These are phyloP conservation scores for Coprinopsis marcescibilis DNA, from an alignment of 768 basidiomycete genomes.

Conservation along the genomic window DNA sequence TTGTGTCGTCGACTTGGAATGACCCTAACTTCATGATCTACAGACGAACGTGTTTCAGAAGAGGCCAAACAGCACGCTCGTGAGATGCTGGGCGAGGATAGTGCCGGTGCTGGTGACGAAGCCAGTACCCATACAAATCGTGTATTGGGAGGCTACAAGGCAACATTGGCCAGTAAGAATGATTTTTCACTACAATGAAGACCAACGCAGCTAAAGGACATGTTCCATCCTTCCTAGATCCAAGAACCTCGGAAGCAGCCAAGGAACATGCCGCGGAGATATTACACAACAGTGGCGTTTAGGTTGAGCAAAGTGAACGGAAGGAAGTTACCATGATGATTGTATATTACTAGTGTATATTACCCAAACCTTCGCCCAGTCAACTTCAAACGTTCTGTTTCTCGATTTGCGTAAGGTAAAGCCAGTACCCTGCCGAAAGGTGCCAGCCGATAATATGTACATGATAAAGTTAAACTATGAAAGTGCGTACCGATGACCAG, in stretches of 20 bases:
- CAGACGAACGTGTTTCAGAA: constrained; percentile 37
- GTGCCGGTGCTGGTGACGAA: neutral
- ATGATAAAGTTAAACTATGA: too few relatives aligned
- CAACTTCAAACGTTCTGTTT: too few relatives aligned
- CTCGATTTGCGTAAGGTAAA: too few relatives aligned
- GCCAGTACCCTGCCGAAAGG: too few relatives aligned
- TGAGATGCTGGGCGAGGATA: neutral
- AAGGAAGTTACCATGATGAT: too few relatives aligned
- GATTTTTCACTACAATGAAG: neutral
- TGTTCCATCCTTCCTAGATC: neutral
- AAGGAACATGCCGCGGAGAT: constrained; percentile 10
- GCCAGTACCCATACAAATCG: neutral
- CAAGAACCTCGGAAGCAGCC: constrained; percentile 2
- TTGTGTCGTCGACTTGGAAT: neutral
- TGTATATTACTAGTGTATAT: too few relatives aligned
- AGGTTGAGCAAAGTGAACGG: neutral
- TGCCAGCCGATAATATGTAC: too few relatives aligned
- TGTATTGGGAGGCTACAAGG: constrained; percentile 11
- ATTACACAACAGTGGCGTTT: constrained; percentile 1
- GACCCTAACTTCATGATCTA: neutral
- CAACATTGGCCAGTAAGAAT: constrained; percentile 10
- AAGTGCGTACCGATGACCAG: too few relatives aligned
- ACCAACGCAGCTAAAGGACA: neutral
- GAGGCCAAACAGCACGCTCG: constrained; percentile 37
- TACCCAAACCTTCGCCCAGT: too few relatives aligned